Evolutionary conservation across 1,284 basidiomycete species (phyloP).

Genomic region (Ustanciosporium gigantosporum): DNA sequence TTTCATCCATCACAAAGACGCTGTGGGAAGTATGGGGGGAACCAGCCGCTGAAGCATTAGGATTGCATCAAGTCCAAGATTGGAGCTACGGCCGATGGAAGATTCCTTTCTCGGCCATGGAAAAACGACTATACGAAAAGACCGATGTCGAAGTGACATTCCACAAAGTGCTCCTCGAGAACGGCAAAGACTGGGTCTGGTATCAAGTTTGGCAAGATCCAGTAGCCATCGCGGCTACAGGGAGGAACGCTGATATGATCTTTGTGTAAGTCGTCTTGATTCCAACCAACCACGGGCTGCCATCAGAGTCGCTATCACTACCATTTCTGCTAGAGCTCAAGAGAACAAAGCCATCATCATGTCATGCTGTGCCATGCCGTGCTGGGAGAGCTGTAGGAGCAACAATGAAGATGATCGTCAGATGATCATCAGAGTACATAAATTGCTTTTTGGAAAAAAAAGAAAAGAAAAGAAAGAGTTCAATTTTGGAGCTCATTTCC

Average conservation of each 20-base stretch:
- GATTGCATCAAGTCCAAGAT: slow-evolving; percentile 43
- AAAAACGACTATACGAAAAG: slow-evolving; percentile 54
- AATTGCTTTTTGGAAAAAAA: no score
- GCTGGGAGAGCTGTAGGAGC: no score
- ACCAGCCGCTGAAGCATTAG: slow-evolving; percentile 28
- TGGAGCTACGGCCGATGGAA: slow-evolving; percentile 45
- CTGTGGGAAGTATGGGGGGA: slow-evolving; percentile 52
- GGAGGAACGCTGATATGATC: slow-evolving; percentile 51
- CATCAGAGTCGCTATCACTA: no score
- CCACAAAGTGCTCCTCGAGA: slow-evolving; percentile 48
- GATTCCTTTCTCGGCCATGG: slow-evolving; percentile 55
- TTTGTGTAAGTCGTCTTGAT: slow-evolving; percentile 36
- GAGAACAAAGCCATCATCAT: no score
- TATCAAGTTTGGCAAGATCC: slow-evolving; percentile 59
- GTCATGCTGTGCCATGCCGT: no score
- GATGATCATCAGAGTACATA: no score
- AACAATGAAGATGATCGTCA: no score
- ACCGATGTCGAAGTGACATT: slow-evolving; percentile 51
- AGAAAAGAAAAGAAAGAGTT: no score
- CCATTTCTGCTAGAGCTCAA: no score
- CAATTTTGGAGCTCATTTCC: no score
- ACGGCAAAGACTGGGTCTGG: slow-evolving; percentile 57
- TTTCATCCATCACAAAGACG: slow-evolving; percentile 10
- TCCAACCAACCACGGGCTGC: not conserved
- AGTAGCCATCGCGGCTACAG: slow-evolving; percentile 30